Percentiles rank a stretch among this genome's conserved stretches.
Evolutionary conservation across 345 rosid species (phyloP).

Genomic region (Boechera retrofracta): DNA sequence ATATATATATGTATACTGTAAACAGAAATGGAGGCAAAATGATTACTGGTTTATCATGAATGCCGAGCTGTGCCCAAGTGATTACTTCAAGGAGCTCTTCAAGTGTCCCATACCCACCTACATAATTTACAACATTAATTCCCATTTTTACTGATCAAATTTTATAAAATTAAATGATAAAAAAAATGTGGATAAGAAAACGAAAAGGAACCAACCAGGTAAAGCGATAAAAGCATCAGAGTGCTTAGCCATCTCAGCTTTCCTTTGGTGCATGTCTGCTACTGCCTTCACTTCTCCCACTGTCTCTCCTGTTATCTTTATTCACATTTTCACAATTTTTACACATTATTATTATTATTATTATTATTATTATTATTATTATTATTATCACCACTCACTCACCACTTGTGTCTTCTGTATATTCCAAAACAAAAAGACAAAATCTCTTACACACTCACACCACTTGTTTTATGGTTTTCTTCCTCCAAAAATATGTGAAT

Average conservation of each 20-base stretch:
- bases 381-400: conserved; percentile 18
- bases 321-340: not conserved
- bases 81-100: conserved; percentile 86
- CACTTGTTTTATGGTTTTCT: conserved; percentile 40
- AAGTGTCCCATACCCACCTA: conserved; percentile 88
- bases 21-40: conserved; percentile 35
- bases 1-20: not conserved
- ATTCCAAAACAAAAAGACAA: conserved; percentile 40
- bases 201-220: conserved; percentile 57
- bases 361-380: conserved; percentile 5
- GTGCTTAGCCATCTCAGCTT: conserved; percentile 82
- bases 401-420: conserved; percentile 38
- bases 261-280: conserved; percentile 84
- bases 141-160: not conserved
- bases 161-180: not conserved
- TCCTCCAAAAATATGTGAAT: conserved; percentile 19
- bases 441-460: conserved; percentile 44
- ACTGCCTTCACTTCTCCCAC: conserved; percentile 87
- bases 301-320: conserved; percentile 77
- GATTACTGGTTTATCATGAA: conserved; percentile 82
- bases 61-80: conserved; percentile 90
- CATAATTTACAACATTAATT: conserved; percentile 6
- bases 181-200: conserved; percentile 25
- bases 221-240: conserved; percentile 84
- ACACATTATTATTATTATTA: conserved; percentile 5